Conservation (phyloP, 164 flowering plant species). For the Magnolia changhungtana region DNA sequence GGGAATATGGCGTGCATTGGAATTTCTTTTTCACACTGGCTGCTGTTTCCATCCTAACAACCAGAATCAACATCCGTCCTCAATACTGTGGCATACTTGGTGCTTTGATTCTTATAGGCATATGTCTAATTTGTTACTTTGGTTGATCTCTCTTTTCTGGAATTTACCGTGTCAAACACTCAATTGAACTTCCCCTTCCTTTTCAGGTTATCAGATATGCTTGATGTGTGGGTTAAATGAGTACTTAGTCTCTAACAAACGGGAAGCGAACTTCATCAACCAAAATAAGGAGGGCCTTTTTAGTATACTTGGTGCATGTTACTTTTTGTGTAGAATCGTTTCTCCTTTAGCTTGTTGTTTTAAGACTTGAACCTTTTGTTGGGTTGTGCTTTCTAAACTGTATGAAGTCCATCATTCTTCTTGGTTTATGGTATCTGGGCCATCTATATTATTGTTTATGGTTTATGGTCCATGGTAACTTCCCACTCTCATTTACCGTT, state of each 20-base stretch:
- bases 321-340: not conserved
- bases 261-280: conserved; percentile 61
- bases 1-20: too few species aligned
- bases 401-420: not conserved
- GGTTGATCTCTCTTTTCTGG: too few species aligned
- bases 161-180: too few species aligned
- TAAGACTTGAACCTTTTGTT: not conserved
- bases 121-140: too few species aligned
- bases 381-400: not conserved
- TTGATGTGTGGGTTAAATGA: conserved; percentile 74
- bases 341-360: not conserved
- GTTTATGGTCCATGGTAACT: not conserved
- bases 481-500: not conserved
- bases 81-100: too few species aligned
- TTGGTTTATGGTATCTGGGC: not conserved
- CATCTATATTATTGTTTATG: not conserved
- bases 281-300: conserved; percentile 88
- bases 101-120: too few species aligned
- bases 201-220: too few species aligned
- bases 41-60: too few species aligned
- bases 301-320: conserved; percentile 76
- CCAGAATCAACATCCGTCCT: too few species aligned
- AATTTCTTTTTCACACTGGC: too few species aligned
- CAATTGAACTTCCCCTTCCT: too few species aligned
- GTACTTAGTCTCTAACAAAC: conserved; percentile 61